Base-by-base conservation (phyloP, 768 basidiomycete species). In the Collybia sp. region DNA sequence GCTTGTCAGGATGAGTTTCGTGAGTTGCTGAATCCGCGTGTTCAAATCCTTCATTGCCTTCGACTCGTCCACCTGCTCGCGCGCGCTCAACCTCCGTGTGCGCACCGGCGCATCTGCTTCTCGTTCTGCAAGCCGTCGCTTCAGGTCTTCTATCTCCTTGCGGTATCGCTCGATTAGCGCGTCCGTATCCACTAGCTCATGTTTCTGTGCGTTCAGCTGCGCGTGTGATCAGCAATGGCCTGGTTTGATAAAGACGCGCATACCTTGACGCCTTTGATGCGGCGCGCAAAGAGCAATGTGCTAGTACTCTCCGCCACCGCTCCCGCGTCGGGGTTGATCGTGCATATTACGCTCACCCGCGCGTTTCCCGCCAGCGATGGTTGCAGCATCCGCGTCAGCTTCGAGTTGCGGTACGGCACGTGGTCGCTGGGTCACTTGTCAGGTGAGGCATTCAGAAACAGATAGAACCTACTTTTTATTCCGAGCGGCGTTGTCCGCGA, bases 361-460 rank as follows among this genome's bases (percentile, higher is more conserved):
- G 95, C 94, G 61, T 98, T 92, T 1, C 95, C 95, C 0, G 93
- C 88, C 1, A 99, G 73, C 0, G 93, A 97, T 1, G 95, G 93
- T 63, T 97, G 94, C 5, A 98, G 78, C 64, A 98, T 81, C 17
- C 93, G 83, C 12, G 93, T 96, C 9, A 98, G 76, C 64, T 98
- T 98, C 36, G 89, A 93, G 61, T 97, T 96, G 15, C 95, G 83
- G 68, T 86, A 98, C 2, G 94, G 94, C 12, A 98, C 84, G 60
- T 97, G 93, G 59, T 93, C 90, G 44, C 84, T 85, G 54, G 16
- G 42, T 25, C 10, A 12, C 17, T 25, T 25, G 25, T 25, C 25
- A 25, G 25, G 8, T 8, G 25, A 25, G 25, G 8, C 8, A 8
- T 25, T 25, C 4, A 25, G 3, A 25, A 25, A 15, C 8, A 15